These are phyloP conservation scores for Boletales sp. DNA, from an alignment of 768 basidiomycete species.

Conservation along the genomic window DNA sequence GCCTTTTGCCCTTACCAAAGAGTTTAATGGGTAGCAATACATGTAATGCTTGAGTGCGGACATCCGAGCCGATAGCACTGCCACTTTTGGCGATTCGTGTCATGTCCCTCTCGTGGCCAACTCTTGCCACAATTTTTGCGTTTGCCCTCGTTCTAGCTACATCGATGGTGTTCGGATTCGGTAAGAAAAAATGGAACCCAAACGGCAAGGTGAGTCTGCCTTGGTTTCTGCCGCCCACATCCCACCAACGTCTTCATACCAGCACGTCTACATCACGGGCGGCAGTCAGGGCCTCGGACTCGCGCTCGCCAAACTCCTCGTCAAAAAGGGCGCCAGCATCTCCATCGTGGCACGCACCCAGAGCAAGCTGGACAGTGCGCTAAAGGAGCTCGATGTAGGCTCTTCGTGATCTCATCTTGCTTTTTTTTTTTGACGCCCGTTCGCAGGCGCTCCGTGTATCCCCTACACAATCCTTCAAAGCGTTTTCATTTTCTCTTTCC, in stretches of 20 bases:
- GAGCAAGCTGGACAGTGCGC: constrained; percentile 55
- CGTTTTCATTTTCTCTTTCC: constrained; percentile 65
- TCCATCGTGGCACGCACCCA: constrained; percentile 82
- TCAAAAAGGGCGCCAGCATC: constrained; percentile 70
- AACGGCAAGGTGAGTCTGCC: constrained; percentile 35
- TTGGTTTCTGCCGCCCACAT: too few relatives aligned
- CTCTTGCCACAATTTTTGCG: constrained; percentile 7
- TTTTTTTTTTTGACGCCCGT: neutral
- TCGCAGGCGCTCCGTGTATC: constrained; percentile 48
- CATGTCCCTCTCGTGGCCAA: neutral
- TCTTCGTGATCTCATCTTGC: neutral
- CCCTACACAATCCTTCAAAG: constrained; percentile 58
- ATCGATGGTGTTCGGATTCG: constrained; percentile 17
- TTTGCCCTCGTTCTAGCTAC: constrained; percentile 8
- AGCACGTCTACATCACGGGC: constrained; percentile 88
- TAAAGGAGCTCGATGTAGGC: constrained; percentile 62
- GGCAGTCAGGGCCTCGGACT: constrained; percentile 81
- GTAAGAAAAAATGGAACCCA: constrained; percentile 46
- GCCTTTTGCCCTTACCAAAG: too few relatives aligned
- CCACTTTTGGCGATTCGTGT: neutral
- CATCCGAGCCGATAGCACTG: too few relatives aligned
- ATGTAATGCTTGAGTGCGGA: too few relatives aligned
- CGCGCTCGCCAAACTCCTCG: constrained; percentile 63
- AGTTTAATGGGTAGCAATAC: too few relatives aligned
- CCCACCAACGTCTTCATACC: neutral